Conservation (phyloP, 345 rosid species). For the Theobroma cacao region DNA sequence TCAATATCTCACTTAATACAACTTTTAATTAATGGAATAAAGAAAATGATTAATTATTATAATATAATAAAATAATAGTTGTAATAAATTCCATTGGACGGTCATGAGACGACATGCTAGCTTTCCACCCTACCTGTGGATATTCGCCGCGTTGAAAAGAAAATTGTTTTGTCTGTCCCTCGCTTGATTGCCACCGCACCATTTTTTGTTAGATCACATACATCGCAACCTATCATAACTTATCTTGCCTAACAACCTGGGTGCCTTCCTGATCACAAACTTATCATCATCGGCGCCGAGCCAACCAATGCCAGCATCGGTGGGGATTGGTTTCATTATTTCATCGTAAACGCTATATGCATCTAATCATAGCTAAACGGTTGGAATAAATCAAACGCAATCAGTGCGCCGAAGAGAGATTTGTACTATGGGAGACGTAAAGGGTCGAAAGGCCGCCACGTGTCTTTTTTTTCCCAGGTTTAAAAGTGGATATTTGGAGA, state of each 20-base stretch:
- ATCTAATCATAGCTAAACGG: conserved; percentile 5
- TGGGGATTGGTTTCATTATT: background rate
- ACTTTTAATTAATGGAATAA: too few relatives aligned
- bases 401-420: background rate
- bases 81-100: too few relatives aligned
- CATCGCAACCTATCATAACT: background rate
- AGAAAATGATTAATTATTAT: too few relatives aligned
- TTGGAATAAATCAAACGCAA: background rate
- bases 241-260: background rate
- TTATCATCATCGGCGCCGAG: too few relatives aligned
- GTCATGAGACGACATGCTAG: conserved; percentile 6
- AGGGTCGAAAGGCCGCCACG: background rate
- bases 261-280: background rate
- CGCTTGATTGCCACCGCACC: conserved; percentile 15
- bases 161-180: background rate
- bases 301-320: too few relatives aligned
- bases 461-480: background rate
- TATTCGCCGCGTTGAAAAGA: conserved; percentile 21
- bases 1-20: too few relatives aligned
- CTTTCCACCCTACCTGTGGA: background rate
- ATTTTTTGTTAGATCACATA: background rate
- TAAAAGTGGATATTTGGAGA: background rate
- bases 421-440: background rate
- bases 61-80: too few relatives aligned
- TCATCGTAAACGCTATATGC: background rate